phyloP scores from a whole-genome alignment of 768 basidiomycete species.

The Boletus subparvulus region DNA sequence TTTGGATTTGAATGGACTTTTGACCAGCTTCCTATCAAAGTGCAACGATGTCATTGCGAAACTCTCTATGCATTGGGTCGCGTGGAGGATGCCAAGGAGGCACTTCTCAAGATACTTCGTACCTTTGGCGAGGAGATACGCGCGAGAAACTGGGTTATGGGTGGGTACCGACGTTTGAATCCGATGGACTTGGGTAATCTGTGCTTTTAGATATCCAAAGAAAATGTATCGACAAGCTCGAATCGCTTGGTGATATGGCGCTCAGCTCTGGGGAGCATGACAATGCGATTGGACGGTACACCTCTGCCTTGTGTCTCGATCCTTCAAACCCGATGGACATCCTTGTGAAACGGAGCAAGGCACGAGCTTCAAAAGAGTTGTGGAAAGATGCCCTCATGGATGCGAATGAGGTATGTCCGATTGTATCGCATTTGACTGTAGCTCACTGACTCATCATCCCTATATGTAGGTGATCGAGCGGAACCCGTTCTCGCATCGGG shows the following conservation, averaged over 20 bases:
- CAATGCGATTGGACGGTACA: conserved; percentile 4
- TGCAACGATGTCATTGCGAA: background rate
- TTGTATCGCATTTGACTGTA: background rate
- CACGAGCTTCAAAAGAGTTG: no score
- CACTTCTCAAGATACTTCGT: no score
- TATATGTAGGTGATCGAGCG: background rate
- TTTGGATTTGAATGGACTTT: conserved; percentile 5
- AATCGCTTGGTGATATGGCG: background rate
- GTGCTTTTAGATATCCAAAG: background rate
- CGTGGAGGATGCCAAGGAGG: no score
- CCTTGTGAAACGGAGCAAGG: no score
- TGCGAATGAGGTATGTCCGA: no score
- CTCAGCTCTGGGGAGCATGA: background rate
- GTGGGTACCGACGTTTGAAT: background rate
- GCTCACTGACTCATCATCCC: background rate
- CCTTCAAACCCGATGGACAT: no score
- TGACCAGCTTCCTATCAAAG: background rate
- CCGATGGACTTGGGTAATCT: background rate
- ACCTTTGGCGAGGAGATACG: no score
- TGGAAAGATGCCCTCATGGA: no score
- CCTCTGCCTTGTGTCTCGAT: conserved; percentile 5
- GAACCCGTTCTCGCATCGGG: background rate
- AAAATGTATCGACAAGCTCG: background rate
- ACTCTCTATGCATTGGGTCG: background rate
- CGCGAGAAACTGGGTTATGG: background rate